Conservation (phyloP, 225 moss, liverwort and hornwort species). For the Takakia lepidozioides region DNA sequence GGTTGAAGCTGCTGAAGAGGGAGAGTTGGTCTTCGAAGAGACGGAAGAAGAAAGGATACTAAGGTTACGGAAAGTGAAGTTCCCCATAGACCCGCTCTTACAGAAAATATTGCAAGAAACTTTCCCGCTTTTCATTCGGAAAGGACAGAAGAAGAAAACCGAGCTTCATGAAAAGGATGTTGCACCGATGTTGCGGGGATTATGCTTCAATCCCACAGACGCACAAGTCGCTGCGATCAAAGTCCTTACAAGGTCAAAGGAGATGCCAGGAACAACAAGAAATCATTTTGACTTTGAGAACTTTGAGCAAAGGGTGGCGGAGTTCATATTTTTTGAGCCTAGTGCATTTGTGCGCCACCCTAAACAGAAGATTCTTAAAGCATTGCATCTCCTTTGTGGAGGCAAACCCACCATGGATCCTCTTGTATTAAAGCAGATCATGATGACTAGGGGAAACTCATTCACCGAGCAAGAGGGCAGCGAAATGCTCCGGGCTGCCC, state of each 20-base stretch:
- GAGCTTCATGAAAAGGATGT: not conserved
- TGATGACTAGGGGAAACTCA: not conserved
- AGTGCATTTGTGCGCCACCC: not conserved
- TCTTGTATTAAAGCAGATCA: not conserved
- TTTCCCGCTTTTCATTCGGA: not conserved
- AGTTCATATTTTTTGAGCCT: not conserved
- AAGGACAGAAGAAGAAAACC: not conserved
- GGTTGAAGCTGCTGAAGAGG: not conserved
- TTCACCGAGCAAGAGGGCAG: not conserved
- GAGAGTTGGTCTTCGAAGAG: too few relatives aligned
- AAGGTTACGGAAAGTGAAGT: not conserved
- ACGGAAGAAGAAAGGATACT: not conserved
- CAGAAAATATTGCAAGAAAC: not conserved
- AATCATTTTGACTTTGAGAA: not conserved
- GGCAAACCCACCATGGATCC: not conserved
- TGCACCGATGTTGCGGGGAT: not conserved
- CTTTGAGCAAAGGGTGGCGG: not conserved
- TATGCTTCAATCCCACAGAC: not conserved
- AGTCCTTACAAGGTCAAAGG: not conserved
- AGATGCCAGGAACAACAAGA: not conserved
- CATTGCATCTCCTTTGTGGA: not conserved
- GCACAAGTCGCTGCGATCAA: not conserved
- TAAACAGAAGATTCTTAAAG: not conserved
- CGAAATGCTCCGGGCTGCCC: not conserved
- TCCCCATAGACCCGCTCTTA: not conserved